These are phyloP conservation scores for Eucalyptus virginea DNA, from an alignment of 345 rosid genomes.

Conservation along the genomic window DNA sequence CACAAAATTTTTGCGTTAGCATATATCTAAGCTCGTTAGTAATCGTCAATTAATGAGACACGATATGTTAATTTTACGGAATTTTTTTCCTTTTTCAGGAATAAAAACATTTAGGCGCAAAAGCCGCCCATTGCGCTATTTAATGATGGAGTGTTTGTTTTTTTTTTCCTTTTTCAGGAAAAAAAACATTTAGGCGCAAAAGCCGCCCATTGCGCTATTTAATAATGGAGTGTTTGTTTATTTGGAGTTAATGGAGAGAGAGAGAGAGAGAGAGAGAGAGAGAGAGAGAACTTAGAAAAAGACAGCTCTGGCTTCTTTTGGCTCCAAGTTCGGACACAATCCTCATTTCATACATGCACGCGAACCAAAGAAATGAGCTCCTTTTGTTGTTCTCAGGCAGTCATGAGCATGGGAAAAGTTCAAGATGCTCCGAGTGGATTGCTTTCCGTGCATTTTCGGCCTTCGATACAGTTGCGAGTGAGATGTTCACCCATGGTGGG, in stretches of 20 bases:
- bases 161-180: neutral
- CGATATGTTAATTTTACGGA: neutral
- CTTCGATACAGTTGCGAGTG: neutral
- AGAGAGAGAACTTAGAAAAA: neutral
- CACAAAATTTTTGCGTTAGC: neutral
- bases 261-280: neutral
- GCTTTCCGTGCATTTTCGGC: neutral
- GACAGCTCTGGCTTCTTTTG: neutral
- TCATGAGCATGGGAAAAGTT: neutral
- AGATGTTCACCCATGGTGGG: neutral
- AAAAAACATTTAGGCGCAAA: neutral
- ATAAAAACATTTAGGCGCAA: neutral
- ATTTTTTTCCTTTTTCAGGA: neutral
- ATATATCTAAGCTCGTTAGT: neutral
- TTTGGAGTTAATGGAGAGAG: neutral
- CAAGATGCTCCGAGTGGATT: neutral
- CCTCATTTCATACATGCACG: neutral
- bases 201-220: neutral
- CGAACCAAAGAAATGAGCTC: neutral
- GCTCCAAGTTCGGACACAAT: neutral
- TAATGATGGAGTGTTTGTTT: neutral
- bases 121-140: neutral
- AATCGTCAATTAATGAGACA: neutral
- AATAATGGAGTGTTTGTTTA: neutral
- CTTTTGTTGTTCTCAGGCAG: neutral